Evolutionary conservation across 139 green algal species (phyloP), one percentile per base, ranked within the genome.

Genomic region (Chlorella sp.): DNA sequence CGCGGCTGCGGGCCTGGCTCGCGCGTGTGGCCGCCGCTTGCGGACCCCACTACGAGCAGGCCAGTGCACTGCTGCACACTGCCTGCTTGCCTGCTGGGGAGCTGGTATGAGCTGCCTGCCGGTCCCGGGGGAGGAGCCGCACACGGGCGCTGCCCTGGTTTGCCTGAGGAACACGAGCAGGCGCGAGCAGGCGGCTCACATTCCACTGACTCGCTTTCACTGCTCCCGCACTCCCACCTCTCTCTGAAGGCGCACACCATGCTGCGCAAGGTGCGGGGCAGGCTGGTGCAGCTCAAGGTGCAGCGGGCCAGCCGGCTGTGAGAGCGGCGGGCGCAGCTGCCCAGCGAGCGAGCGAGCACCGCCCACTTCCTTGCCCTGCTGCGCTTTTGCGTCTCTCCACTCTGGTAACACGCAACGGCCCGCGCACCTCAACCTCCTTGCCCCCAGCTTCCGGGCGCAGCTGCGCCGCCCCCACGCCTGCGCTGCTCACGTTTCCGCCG

Each of bases 41-140:
- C 17, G 8, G 29, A 12, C 73, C 73, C 15, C 73, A 79, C 73
- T 79, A 73, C n/a, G 61, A 79, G 15, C 15, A 27, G 68, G 68
- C 65, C 51, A 41, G 51, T 42, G 58, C 11, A n/a, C 12, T 7
- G 19, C 53, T 29, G 53, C 53, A 62, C 29, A 29, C 31, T 51
- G 33, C 59, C 27, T 45, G 1, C 29, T 5, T 66, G 12, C 2
- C 15, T 29, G 5, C 14, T 8, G 62, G 3, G 5, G 38, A 2
- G 40, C 8, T 35, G 33, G 38, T 9, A 27, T 8, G 9, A 15
- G 36, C 61, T 19, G 17, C 9, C 36, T 9, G 35, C 38, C 31
- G 25, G 31, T 8, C 23, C 25, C 31, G 7, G 53, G 53, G 31
- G 14, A 7, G 14, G 4, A 29, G 53, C 35, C 35, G 29, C 56